Percentiles rank a stretch among this genome's conserved stretches.
These are phyloP conservation scores for Chytridium lagenaria DNA, from an alignment of 371 early-diverging fungal genomes.

Conservation along the genomic window DNA sequence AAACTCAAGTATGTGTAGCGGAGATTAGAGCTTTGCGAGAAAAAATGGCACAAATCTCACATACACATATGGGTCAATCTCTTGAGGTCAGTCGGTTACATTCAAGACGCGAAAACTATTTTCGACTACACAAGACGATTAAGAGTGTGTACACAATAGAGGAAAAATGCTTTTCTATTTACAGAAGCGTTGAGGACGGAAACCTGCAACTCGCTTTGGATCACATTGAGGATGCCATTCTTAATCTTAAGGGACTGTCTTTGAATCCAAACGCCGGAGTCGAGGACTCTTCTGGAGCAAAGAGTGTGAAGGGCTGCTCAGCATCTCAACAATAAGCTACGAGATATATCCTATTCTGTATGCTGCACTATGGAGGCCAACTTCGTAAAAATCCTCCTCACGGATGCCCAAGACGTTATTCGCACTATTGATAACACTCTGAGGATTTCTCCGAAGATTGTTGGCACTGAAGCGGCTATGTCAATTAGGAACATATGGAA, in stretches of 20 bases:
- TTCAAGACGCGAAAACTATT: slow-evolving; percentile 74
- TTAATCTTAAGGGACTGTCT: slow-evolving; percentile 44
- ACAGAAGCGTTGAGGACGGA: slow-evolving; percentile 73
- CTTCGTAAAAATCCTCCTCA: slow-evolving; percentile 63
- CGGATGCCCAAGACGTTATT: slow-evolving; percentile 53
- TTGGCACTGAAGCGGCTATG: slow-evolving; percentile 23
- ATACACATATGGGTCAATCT: slow-evolving; percentile 73
- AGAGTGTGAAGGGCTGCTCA: slow-evolving; percentile 37
- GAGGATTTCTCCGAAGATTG: slow-evolving; percentile 25
- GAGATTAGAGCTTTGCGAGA: slow-evolving; percentile 80
- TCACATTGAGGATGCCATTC: slow-evolving; percentile 77
- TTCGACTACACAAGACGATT: slow-evolving; percentile 67
- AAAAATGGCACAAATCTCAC: slow-evolving; percentile 67
- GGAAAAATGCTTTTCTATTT: slow-evolving; percentile 80
- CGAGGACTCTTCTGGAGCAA: not conserved
- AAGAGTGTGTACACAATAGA: slow-evolving; percentile 72
- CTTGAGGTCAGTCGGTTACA: slow-evolving; percentile 80
- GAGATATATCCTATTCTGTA: slow-evolving; percentile 69
- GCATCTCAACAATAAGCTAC: slow-evolving; percentile 66
- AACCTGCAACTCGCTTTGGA: slow-evolving; percentile 88
- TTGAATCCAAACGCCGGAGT: not conserved
- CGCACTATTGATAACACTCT: slow-evolving; percentile 17
- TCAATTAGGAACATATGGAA: slow-evolving; percentile 44
- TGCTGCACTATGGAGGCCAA: slow-evolving; percentile 73
- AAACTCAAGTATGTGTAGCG: slow-evolving; percentile 82